Conservation (phyloP, 2,329 filamentous ascomycete species). For the Shiraia bambusicola region DNA sequence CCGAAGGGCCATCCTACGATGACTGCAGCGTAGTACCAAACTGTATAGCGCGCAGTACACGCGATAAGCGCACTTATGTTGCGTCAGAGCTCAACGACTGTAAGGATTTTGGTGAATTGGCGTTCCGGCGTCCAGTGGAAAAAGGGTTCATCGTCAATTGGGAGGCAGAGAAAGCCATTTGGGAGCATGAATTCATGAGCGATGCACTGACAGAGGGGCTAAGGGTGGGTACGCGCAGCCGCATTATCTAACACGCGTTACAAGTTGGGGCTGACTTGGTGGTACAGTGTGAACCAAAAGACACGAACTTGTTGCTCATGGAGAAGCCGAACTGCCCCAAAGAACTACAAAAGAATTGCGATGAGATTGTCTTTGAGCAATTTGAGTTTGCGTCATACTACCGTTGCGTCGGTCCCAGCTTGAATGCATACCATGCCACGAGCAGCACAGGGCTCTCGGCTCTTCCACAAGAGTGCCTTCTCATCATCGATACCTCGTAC, state of each 20-base stretch:
- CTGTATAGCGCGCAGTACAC: constrained; percentile 76
- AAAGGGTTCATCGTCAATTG: constrained; percentile 95
- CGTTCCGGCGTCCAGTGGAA: constrained; percentile 85
- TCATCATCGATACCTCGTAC: constrained; percentile 89
- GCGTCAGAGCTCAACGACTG: constrained; percentile 77
- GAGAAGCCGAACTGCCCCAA: constrained; percentile 84
- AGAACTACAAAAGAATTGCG: constrained; percentile 81
- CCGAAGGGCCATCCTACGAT: constrained; percentile 26
- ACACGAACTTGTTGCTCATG: constrained; percentile 80
- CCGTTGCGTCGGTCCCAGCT: constrained; percentile 68
- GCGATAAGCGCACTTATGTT: constrained; percentile 76
- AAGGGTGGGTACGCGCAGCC: constrained; percentile 45
- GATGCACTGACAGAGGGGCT: constrained; percentile 66
- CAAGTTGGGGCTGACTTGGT: constrained; percentile 10
- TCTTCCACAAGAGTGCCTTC: constrained; percentile 73
- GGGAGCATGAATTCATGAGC: constrained; percentile 85
- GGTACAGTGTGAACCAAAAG: constrained; percentile 66
- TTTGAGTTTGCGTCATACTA: constrained; percentile 90
- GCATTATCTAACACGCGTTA: background rate
- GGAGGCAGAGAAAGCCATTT: constrained; percentile 94
- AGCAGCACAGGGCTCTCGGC: constrained; percentile 48
- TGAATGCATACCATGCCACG: constrained; percentile 73
- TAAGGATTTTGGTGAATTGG: constrained; percentile 84
- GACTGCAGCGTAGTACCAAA: constrained; percentile 77
- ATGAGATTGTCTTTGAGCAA: constrained; percentile 97